A percentile compares a stretch with the other conserved stretches of the same genome.
Evolutionary conservation across 768 basidiomycete species (phyloP).

Genomic region (Agrocybe praecox): DNA sequence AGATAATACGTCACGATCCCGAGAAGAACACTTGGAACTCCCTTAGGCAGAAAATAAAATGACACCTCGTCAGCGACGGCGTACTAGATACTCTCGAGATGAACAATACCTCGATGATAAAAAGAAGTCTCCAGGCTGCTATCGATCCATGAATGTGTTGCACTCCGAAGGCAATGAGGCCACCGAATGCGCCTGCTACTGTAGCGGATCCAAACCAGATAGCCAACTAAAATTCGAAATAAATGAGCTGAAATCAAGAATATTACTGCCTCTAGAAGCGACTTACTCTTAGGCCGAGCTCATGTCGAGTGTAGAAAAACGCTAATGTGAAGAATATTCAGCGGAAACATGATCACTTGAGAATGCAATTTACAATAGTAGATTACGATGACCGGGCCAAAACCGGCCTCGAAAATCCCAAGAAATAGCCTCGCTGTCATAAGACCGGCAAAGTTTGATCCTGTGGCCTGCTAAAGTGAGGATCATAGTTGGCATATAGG

Average conservation of each 20-base stretch:
- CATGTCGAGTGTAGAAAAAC: constrained; percentile 74
- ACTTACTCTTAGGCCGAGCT: constrained; percentile 68
- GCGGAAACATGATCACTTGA: neutral
- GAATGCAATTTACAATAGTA: constrained; percentile 63
- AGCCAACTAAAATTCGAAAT: constrained; percentile 46
- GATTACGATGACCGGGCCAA: constrained; percentile 75
- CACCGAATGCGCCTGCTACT: constrained; percentile 83
- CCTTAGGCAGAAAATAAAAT: constrained; percentile 38
- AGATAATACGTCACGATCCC: constrained; percentile 55
- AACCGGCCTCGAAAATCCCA: constrained; percentile 80
- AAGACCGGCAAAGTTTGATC: constrained; percentile 61
- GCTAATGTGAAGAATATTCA: constrained; percentile 39
- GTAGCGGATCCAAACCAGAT: constrained; percentile 88
- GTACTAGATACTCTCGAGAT: neutral
- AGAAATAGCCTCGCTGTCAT: constrained; percentile 60
- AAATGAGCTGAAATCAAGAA: neutral
- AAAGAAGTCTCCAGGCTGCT: constrained; percentile 62
- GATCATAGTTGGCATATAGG: too few relatives aligned
- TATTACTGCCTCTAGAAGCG: neutral
- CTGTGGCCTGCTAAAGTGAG: constrained; percentile 46
- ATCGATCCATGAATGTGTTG: constrained; percentile 57
- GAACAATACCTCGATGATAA: constrained; percentile 74
- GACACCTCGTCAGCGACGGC: neutral
- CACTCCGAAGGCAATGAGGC: constrained; percentile 79
- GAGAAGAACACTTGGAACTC: constrained; percentile 66